Evolutionary conservation across 306 rosid genomes (phyloP).

Genomic region (Rubus idaeus): DNA sequence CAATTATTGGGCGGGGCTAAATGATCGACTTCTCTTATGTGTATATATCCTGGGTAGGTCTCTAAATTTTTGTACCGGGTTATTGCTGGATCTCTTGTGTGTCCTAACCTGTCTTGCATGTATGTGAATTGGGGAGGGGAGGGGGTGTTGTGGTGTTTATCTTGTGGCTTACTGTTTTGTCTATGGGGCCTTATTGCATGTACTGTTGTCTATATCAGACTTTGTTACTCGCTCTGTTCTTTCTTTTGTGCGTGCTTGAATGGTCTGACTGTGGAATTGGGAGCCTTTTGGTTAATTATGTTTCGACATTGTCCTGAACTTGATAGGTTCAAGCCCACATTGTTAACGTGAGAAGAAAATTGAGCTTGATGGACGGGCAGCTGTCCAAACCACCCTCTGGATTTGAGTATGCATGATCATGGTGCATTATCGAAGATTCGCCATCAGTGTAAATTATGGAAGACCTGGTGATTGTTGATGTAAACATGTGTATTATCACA

Average conservation of each 20-base stretch:
- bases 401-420: slow-evolving; percentile 50
- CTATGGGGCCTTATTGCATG: neutral
- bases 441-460: slow-evolving; percentile 22
- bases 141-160: neutral
- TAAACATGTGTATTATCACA: slow-evolving; percentile 6
- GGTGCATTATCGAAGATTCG: slow-evolving; percentile 4
- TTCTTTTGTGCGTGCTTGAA: neutral
- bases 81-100: neutral
- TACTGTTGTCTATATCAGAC: neutral
- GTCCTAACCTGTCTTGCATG: neutral
- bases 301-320: slow-evolving; percentile 32
- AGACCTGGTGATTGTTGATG: slow-evolving; percentile 11
- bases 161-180: neutral
- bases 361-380: slow-evolving; percentile 79
- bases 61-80: neutral
- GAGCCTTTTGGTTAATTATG: neutral
- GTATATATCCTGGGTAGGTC: too few relatives aligned
- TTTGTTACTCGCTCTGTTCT: neutral
- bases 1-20: neutral
- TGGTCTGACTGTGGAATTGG: slow-evolving; percentile 1
- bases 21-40: neutral
- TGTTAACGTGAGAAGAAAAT: slow-evolving; percentile 74
- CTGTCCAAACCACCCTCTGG: slow-evolving; percentile 67
- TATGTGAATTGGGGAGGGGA: neutral
- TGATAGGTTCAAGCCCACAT: slow-evolving; percentile 94